Percentiles rank a stretch among this genome's conserved stretches.
These are phyloP conservation scores for Kwoniella sp. DNA, from an alignment of 768 basidiomycete genomes.

Conservation along the genomic window DNA sequence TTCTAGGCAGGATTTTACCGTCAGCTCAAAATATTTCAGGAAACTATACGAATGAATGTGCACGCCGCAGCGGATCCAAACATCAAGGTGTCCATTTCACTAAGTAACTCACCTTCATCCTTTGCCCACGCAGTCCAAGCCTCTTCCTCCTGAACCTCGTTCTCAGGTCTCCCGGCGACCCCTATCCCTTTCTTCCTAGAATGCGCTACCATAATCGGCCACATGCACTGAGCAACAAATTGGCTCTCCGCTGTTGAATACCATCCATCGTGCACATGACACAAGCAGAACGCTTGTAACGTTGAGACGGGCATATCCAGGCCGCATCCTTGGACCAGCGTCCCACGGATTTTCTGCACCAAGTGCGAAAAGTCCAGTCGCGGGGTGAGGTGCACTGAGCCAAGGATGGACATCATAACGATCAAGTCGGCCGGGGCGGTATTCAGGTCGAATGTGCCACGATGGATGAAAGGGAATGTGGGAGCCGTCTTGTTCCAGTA, in stretches of 20 bases:
- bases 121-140: slow-evolving; percentile 44
- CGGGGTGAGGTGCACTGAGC: slow-evolving; percentile 20
- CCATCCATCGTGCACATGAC: slow-evolving; percentile 47
- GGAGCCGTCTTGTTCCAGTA: slow-evolving; percentile 40
- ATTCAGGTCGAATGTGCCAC: slow-evolving; percentile 38
- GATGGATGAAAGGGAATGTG: slow-evolving; percentile 46
- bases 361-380: slow-evolving; percentile 19
- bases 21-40: background rate
- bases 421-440: slow-evolving; percentile 34
- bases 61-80: too few species aligned
- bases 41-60: too few species aligned
- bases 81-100: background rate
- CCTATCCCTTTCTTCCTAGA: slow-evolving; percentile 47
- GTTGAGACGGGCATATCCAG: slow-evolving; percentile 37
- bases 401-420: slow-evolving; percentile 41
- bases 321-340: slow-evolving; percentile 35
- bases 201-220: slow-evolving; percentile 45
- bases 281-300: slow-evolving; percentile 39
- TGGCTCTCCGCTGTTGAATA: slow-evolving; percentile 30
- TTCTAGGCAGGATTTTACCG: slow-evolving; percentile 19
- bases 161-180: slow-evolving; percentile 32
- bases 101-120: slow-evolving; percentile 37
- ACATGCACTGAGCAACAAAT: slow-evolving; percentile 48
- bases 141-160: slow-evolving; percentile 31
- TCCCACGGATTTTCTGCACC: slow-evolving; percentile 30